Evolutionary conservation across 495 filamentous ascomycete species (phyloP), one percentile per base, ranked within the genome.

Genomic region (Penicillium canescens): DNA sequence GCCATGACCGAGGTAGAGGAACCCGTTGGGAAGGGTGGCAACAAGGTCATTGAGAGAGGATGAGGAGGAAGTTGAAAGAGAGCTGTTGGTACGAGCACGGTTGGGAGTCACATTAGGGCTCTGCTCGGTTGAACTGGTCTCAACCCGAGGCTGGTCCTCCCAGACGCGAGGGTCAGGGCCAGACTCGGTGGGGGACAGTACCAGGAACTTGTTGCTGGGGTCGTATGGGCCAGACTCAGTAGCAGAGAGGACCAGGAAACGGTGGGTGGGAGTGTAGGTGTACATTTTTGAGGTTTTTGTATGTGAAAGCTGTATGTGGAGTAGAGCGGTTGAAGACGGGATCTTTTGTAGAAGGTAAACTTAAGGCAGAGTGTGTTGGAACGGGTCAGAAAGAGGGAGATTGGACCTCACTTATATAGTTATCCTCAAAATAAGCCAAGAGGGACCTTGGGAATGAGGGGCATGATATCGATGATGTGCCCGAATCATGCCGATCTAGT

Each of bases 241-340:
- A 37, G 57, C 61, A 45, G 64, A 67, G 44, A 69, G 64, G 44
- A 76, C 63, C 57, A 76, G 64, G 61, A 75, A 75, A 46, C 66
- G 65, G 57, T 55, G 42, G 55, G 65, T 61, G 53, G 71, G 56
- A 52, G 70, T 70, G 53, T 63, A 43, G 59, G 69, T 60, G 62
- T 70, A 70, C 72, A 76, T 76, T 58, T 72, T 60, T 46, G 46
- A 14, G 40, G 28, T 26, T 48, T 50, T 47, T 50, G 48, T 39
- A 33, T 56, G 52, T 42, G 41, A 10, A 34, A 50, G 28, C 46
- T 34, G 42, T 33, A 24, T 50, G 28, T 39, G 52, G 35, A 41
- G 38, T 28, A 33, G 18, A 7, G 38, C 43, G 43, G 48, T 21
- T 41, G 46, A 37, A 56, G 48, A 36, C 34, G 33, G 48, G 46